Conservation (phyloP, 106 monocot species). For the Dioscorea alata region DNA sequence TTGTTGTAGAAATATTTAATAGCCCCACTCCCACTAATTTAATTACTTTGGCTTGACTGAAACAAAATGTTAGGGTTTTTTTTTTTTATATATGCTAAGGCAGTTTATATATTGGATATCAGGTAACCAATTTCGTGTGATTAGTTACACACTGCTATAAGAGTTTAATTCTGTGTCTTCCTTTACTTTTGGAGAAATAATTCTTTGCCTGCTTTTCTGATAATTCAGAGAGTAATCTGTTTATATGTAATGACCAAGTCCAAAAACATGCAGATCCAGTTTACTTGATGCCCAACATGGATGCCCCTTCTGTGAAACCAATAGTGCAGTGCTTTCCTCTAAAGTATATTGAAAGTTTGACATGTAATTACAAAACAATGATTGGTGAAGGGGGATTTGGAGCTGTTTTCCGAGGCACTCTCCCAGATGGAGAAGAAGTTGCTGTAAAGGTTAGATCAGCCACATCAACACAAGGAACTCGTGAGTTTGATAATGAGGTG, state of each 20-base stretch:
- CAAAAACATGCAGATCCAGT: conserved; percentile 28
- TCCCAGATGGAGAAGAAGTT: conserved; percentile 48
- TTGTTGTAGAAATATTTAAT: no score
- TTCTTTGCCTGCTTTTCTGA: background rate
- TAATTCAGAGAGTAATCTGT: background rate
- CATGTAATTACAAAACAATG: conserved; percentile 37
- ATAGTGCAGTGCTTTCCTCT: conserved; percentile 38
- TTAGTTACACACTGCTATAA: background rate
- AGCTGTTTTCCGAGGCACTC: conserved; percentile 47
- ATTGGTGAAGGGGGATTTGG: conserved; percentile 69
- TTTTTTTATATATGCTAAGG: background rate
- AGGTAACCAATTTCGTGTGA: background rate
- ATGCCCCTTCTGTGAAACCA: conserved; percentile 13
- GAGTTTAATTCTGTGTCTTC: background rate
- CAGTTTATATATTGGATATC: background rate
- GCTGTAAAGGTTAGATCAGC: conserved; percentile 62
- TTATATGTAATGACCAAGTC: no score
- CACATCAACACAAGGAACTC: conserved; percentile 59
- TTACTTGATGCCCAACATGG: conserved; percentile 17
- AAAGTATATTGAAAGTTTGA: conserved; percentile 29
- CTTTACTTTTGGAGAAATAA: background rate
- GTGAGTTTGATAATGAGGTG: conserved; percentile 69
- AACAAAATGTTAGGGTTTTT: no score
- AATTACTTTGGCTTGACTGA: no score
- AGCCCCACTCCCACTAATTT: no score